Percentiles rank a stretch among this genome's conserved stretches.
Conservation (phyloP, 768 basidiomycete genomes). For the Kwoniella sp. region DNA sequence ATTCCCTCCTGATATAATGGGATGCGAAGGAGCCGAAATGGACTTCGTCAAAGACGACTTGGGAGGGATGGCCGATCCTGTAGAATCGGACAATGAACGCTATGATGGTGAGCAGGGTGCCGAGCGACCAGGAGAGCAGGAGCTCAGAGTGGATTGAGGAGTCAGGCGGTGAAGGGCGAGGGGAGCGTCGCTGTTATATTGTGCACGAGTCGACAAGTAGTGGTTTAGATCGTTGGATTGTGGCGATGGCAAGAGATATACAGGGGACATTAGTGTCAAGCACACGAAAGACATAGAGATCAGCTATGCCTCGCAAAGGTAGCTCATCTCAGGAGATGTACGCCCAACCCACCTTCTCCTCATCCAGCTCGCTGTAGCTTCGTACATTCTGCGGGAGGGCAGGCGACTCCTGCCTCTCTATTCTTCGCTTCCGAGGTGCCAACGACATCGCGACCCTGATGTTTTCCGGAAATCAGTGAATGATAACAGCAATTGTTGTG, state of each 20-base stretch:
- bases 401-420: conserved; percentile 5
- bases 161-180: conserved; percentile 15
- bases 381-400: conserved; percentile 15
- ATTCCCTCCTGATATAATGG: conserved; percentile 86
- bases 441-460: conserved; percentile 21
- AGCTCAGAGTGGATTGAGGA: conserved; percentile 26
- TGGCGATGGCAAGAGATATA: neutral
- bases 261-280: neutral
- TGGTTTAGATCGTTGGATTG: no score
- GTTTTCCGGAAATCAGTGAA: neutral
- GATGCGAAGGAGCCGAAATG: conserved; percentile 98
- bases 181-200: conserved; percentile 19
- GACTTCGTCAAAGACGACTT: conserved; percentile 96
- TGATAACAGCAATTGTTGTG: conserved; percentile 5
- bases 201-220: neutral
- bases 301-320: neutral
- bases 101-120: conserved; percentile 62
- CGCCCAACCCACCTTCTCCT: conserved; percentile 28
- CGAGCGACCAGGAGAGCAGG: conserved; percentile 32
- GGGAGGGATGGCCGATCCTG: conserved; percentile 91
- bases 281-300: neutral
- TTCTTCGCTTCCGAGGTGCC: conserved; percentile 24
- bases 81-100: conserved; percentile 87
- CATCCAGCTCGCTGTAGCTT: conserved; percentile 11
- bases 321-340: neutral